Evolutionary conservation across 352 stramenopile species (phyloP).

Genomic region (Phytopythium vexans): DNA sequence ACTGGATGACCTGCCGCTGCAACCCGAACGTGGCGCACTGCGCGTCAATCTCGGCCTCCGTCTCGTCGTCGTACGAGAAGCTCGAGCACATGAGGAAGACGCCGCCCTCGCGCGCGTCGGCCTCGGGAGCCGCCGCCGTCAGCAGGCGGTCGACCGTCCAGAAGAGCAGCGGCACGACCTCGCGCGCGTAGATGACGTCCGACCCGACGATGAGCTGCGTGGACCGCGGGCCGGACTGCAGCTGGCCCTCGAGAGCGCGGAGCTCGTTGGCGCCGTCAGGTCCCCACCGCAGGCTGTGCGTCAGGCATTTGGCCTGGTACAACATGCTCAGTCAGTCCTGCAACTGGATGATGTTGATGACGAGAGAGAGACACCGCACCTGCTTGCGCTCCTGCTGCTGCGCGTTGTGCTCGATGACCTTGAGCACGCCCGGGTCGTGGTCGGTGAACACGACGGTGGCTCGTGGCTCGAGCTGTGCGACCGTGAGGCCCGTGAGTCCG

Average conservation of each 20-base stretch:
- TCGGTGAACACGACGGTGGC: slow-evolving; percentile 77
- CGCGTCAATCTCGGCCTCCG: slow-evolving; percentile 60
- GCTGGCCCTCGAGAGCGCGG: slow-evolving; percentile 28
- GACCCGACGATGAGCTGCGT: slow-evolving; percentile 69
- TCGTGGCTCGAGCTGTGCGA: slow-evolving; percentile 56
- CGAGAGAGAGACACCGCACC: background rate
- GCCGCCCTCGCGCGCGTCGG: background rate
- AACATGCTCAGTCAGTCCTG: background rate
- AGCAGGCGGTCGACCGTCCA: slow-evolving; percentile 73
- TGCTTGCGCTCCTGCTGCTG: slow-evolving; percentile 42
- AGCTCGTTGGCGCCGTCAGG: slow-evolving; percentile 57
- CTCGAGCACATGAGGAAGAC: slow-evolving; percentile 79
- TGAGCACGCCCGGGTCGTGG: slow-evolving; percentile 78
- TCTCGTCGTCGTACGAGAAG: slow-evolving; percentile 68
- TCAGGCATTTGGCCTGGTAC: slow-evolving; percentile 49
- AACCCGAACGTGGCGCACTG: slow-evolving; percentile 50
- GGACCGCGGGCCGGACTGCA: slow-evolving; percentile 7
- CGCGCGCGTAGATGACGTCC: slow-evolving; percentile 73
- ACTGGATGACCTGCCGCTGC: slow-evolving; percentile 42
- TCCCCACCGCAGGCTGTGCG: slow-evolving; percentile 63
- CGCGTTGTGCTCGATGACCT: slow-evolving; percentile 75
- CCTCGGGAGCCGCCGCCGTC: background rate
- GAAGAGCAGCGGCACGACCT: slow-evolving; percentile 68
- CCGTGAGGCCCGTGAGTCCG: slow-evolving; percentile 54
- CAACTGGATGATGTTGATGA: background rate